These are phyloP conservation scores for Xerocomellus intermedius DNA, from an alignment of 768 basidiomycete species.

Conservation along the genomic window DNA sequence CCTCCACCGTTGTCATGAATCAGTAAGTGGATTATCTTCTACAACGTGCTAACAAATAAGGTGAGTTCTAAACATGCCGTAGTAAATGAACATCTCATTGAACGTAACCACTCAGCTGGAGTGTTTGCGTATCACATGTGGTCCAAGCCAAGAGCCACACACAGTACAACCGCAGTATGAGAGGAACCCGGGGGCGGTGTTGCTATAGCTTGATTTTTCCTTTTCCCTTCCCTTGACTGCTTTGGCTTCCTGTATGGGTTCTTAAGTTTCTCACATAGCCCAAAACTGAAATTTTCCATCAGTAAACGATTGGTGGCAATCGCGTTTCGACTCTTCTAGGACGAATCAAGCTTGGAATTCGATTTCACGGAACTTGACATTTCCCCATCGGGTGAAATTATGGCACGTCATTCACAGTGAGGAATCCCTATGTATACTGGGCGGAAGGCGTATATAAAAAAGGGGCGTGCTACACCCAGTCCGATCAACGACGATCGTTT, in stretches of 20 bases:
- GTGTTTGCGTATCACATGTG: background rate
- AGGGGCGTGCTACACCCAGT: too few species aligned
- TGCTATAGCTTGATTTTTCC: background rate
- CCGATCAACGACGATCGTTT: background rate
- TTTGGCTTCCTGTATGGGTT: too few species aligned
- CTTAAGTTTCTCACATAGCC: too few species aligned
- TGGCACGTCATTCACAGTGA: too few species aligned
- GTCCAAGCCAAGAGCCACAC: background rate
- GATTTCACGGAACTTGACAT: background rate
- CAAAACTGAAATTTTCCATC: too few species aligned
- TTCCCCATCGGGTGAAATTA: background rate
- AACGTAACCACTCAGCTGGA: background rate
- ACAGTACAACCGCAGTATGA: background rate
- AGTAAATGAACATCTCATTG: too few species aligned
- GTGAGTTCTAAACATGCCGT: background rate
- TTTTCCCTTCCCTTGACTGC: too few species aligned
- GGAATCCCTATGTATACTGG: too few species aligned
- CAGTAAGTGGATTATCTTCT: background rate
- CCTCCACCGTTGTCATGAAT: background rate
- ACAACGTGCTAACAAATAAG: background rate
- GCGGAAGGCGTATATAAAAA: background rate
- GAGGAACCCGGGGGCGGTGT: background rate
- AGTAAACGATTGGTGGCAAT: too few species aligned
- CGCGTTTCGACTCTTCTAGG: background rate
- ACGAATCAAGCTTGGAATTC: background rate